Conservation (phyloP, 2,329 filamentous ascomycete species). For the Aspergillus piperis region DNA sequence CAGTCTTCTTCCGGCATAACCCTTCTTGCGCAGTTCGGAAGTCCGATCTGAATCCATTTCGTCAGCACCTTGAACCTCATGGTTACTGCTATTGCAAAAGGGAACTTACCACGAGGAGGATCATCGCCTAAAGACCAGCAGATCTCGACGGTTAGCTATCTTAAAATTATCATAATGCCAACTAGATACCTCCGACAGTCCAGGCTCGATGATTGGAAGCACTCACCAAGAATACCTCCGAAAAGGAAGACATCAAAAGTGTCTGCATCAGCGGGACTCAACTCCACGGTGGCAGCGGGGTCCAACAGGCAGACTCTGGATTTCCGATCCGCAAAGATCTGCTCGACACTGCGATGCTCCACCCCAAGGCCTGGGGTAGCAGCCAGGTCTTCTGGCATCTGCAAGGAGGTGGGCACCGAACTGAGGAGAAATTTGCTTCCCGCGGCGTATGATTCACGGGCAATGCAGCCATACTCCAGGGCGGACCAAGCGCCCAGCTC, state of each 20-base stretch:
- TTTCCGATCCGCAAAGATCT: constrained; percentile 72
- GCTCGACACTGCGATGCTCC: constrained; percentile 77
- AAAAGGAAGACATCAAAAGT: constrained; percentile 90
- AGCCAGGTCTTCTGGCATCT: constrained; percentile 62
- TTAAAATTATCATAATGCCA: neutral
- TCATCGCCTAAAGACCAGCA: constrained; percentile 70
- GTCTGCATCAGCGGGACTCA: constrained; percentile 79
- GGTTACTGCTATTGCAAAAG: neutral
- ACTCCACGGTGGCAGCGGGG: constrained; percentile 76
- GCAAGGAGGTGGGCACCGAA: constrained; percentile 70
- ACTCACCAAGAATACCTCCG: constrained; percentile 85
- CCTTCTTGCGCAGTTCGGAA: constrained; percentile 91
- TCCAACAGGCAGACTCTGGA: constrained; percentile 84
- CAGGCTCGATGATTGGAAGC: neutral
- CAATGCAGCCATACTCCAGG: constrained; percentile 88
- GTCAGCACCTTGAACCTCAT: constrained; percentile 5
- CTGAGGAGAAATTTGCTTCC: constrained; percentile 76
- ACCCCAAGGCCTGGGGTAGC: constrained; percentile 64
- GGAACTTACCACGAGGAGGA: constrained; percentile 75
- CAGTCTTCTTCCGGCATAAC: constrained; percentile 81
- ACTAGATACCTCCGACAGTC: neutral
- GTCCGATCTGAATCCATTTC: constrained; percentile 84
- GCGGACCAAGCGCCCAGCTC: constrained; percentile 94
- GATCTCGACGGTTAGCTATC: constrained; percentile 11
- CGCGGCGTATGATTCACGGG: constrained; percentile 70